Evolutionary conservation across 179 eudicot genomes (phyloP), one percentile per base, ranked within the genome.

Genomic region (Beta macrorhiza): DNA sequence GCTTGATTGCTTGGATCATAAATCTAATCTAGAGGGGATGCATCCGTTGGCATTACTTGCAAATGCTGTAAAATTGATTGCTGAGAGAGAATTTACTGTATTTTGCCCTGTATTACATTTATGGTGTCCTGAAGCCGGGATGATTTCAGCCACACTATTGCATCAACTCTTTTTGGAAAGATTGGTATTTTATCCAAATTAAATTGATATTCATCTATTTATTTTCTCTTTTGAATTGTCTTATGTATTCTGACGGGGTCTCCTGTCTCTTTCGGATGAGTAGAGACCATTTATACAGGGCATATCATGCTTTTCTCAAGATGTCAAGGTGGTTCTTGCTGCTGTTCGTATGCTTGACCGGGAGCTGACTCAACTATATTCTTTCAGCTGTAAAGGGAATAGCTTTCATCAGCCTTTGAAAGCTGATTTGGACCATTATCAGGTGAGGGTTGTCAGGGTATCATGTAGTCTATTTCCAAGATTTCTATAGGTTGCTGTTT

Each of bases 81-180:
- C 88, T 72, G 91, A 89, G 73, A 89, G 85, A 78, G 98, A 93
- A 80, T 75, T 82, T 63, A 71, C 86, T 58, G 62, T 87, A 25
- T 95, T 89, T 82, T 84, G 82, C 73, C 98, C 98, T 55, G 89
- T 92, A 72, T 83, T 93, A 61, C 79, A 79, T 69, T 81, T 84
- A 49, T 89, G 97, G 94, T 88, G 77, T 89, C 89, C 97, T 87
- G 91, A 91, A 79, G 93, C 93, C 81, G 93, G 90, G 83, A 91
- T 82, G 90, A 85, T 90, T 70, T 87, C 95, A 80, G 89, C 98
- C 80, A 84, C 89, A 61, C 61, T 84, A 56, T 83, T 93, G 83
- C 89, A 95, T 83, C 92, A 79, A 74, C 79, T 83, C 72, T 95
- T 87, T 85, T 90, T 89, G 78, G 92, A 92, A 85, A 90, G 87